A percentile compares a stretch with the other conserved stretches of the same genome.
phyloP scores from a whole-genome alignment of 2,329 filamentous ascomycete species.

The Helotiales sp. region DNA sequence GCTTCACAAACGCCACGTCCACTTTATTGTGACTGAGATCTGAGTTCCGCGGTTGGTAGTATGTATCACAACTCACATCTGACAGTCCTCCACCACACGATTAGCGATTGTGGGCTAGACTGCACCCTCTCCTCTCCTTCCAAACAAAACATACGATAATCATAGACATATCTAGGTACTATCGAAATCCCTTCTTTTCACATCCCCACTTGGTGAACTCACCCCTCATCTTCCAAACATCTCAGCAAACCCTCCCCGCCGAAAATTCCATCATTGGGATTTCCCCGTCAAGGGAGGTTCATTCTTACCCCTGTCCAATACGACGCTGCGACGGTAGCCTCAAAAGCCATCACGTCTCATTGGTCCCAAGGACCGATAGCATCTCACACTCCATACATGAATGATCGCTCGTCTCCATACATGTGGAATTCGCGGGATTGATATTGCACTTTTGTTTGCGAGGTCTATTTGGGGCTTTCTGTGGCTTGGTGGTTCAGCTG shows the following conservation, averaged over 20 bases:
- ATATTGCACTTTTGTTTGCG: conserved; percentile 11
- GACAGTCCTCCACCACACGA: neutral
- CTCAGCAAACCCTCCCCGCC: neutral
- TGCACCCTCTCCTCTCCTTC: neutral
- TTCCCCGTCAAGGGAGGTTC: neutral
- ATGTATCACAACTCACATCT: conserved; percentile 5
- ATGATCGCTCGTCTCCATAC: conserved; percentile 11
- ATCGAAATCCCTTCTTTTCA: neutral
- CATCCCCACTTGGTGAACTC: too few species aligned
- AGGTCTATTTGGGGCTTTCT: neutral
- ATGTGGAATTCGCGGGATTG: neutral
- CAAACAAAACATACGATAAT: neutral
- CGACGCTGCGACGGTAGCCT: conserved; percentile 5
- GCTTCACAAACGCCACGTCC: neutral
- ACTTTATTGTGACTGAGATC: neutral
- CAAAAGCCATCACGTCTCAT: neutral
- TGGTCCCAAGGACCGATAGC: neutral
- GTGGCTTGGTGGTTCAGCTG: neutral
- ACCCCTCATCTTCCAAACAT: too few species aligned
- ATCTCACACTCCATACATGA: neutral
- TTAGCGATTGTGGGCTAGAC: neutral
- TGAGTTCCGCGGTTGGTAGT: neutral
- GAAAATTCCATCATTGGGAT: neutral
- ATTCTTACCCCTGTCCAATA: too few species aligned
- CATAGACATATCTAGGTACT: neutral